These are phyloP conservation scores for Aspergillus bridgeri DNA, from an alignment of 495 filamentous ascomycete genomes.

Conservation along the genomic window DNA sequence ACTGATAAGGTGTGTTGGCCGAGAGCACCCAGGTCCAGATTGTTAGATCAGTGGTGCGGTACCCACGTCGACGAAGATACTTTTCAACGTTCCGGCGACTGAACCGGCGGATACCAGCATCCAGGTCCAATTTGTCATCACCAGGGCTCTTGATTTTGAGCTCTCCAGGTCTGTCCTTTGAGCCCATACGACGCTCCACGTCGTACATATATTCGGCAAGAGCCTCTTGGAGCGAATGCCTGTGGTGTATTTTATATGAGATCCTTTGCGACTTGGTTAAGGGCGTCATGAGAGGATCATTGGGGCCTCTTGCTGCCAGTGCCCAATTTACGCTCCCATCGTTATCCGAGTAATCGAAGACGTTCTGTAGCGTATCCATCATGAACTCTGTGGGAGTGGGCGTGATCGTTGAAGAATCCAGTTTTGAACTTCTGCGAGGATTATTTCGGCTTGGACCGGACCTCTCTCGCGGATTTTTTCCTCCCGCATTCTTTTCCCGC, in stretches of 20 bases:
- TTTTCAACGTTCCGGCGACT: constrained; percentile 14
- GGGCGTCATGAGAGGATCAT: constrained; percentile 4
- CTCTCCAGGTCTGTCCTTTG: neutral
- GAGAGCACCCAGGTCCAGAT: constrained; percentile 58
- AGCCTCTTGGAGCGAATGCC: constrained; percentile 30
- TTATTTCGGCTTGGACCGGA: constrained; percentile 4
- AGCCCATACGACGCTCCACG: constrained; percentile 26
- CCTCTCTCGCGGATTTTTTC: neutral
- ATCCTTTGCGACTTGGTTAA: constrained; percentile 10
- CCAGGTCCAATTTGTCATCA: constrained; percentile 2
- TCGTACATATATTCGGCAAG: constrained; percentile 39
- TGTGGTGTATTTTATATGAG: constrained; percentile 13
- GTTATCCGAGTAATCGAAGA: constrained; percentile 18
- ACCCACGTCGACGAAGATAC: constrained; percentile 40
- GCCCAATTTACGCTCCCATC: constrained; percentile 1
- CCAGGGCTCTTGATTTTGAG: neutral
- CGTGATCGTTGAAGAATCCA: neutral
- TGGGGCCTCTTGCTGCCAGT: neutral
- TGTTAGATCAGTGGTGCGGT: constrained; percentile 47
- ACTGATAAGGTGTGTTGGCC: constrained; percentile 35
- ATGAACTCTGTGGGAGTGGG: constrained; percentile 38
- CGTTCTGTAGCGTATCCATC: constrained; percentile 29
- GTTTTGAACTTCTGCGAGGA: constrained; percentile 5
- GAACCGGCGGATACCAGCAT: constrained; percentile 29
- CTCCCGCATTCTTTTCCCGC: neutral